Base-by-base conservation (phyloP, 1,284 basidiomycete genomes). In the Ustilago bromivora region DNA sequence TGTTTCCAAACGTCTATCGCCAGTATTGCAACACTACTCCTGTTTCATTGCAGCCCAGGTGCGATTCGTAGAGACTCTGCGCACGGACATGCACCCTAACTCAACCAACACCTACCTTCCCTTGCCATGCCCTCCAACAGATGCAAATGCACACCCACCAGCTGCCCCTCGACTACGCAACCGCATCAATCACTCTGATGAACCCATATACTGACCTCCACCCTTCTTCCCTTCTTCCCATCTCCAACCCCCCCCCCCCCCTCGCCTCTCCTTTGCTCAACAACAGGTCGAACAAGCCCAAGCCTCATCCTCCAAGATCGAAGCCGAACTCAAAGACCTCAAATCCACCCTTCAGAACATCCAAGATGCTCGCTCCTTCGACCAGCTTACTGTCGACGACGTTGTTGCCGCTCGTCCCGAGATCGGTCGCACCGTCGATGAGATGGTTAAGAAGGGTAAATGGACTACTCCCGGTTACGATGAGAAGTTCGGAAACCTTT, bases 361-460 rank as follows among this genome's bases (percentile, higher is more conserved):
- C 80, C 92, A 98, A 89, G 92, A 96, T 63, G 96, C 96, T 56
- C 93, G 97, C 88, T 93, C 96, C 31, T 98, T 99, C 89, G 95
- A 98, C 87, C 94, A 99, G 87, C 90, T 99, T 80, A 96, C 95
- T 59, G 94, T 92, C 76, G 92, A 93, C 83, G 97, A 99, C 81
- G 94, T 99, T 82, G 92, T 92, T 80, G 90, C 92, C 77, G 96
- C 97, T 58, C 93, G 96, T 87, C 97, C 97, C 56, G 94, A 95
- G 88, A 92, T 99, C 87, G 88, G 90, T 60, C 92, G 97, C 88
- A 92, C 94, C 56, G 94, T 98, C 81, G 95, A 98, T 89, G 95
- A 91, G 83, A 98, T 98, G 95, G 88, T 98, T 84, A 92, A 94
- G 91, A 97, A 99, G 90, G 97, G 97, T 88, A 98, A 98, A 89